Evolutionary conservation across 768 basidiomycete genomes (phyloP).

Genomic region (Leccinum uliginosum): DNA sequence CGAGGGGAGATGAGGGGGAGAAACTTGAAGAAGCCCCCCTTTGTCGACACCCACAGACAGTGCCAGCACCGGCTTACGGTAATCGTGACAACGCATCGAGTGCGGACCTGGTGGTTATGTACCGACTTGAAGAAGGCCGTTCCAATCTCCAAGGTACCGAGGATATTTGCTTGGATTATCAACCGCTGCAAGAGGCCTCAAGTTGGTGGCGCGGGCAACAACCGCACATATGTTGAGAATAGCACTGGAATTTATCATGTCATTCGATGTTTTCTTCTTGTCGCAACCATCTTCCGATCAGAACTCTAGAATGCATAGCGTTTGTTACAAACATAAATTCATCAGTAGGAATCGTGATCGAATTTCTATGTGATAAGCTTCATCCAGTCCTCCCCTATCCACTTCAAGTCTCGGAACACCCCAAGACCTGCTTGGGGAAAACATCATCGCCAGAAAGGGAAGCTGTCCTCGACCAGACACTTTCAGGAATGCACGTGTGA

Average conservation of each 20-base stretch:
- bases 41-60: not conserved
- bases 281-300: not conserved
- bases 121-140: not conserved
- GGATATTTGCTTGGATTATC: not conserved
- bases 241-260: not conserved
- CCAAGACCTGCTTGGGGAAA: slow-evolving; percentile 11
- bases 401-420: not conserved
- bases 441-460: slow-evolving; percentile 12
- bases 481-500: slow-evolving; percentile 15
- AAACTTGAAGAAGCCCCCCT: slow-evolving; percentile 4
- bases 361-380: not conserved
- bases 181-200: not conserved
- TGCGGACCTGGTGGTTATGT: not conserved
- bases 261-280: not conserved
- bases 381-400: not conserved
- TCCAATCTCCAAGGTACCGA: slow-evolving; percentile 9
- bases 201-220: not conserved
- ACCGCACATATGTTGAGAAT: not conserved
- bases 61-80: not conserved
- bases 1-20: not conserved
- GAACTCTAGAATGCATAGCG: not conserved
- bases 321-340: not conserved
- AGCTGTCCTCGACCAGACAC: slow-evolving; percentile 6
- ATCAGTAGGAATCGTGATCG: not conserved
- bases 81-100: not conserved